phyloP scores from a whole-genome alignment of 2,329 filamentous ascomycete species.

The Cordyceps tenuipes region DNA sequence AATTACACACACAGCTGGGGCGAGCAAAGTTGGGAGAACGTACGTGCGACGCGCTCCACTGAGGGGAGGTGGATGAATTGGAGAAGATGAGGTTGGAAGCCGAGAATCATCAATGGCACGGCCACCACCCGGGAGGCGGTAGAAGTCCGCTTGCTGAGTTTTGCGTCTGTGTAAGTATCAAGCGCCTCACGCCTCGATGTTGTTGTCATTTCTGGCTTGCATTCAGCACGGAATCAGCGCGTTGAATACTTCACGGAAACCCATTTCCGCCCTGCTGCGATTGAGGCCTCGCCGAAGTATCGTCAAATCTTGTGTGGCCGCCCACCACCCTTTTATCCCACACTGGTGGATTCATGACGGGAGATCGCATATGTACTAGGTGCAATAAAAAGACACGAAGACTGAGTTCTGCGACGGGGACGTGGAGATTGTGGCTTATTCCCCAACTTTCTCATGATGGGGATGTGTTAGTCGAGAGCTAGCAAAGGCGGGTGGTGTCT shows the following conservation, averaged over 20 bases:
- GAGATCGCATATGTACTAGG: not conserved
- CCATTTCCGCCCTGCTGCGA: no score
- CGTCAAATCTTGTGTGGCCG: no score
- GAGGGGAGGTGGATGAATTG: not conserved
- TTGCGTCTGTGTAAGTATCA: not conserved
- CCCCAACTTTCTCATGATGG: slow-evolving; percentile 4
- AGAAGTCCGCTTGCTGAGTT: not conserved
- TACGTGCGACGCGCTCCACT: not conserved
- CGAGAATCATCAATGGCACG: not conserved
- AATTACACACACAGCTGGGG: not conserved
- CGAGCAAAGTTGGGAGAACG: not conserved
- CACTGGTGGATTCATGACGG: not conserved
- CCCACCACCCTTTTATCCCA: no score
- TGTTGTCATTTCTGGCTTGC: not conserved
- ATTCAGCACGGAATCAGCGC: not conserved
- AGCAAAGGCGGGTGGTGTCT: not conserved
- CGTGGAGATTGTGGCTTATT: slow-evolving; percentile 2
- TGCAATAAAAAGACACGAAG: not conserved
- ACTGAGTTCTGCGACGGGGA: not conserved
- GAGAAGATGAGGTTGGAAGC: not conserved
- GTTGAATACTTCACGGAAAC: not conserved
- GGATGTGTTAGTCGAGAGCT: not conserved
- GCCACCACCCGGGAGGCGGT: not conserved
- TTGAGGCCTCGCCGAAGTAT: no score
- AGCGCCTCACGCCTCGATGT: not conserved